phyloP scores from a whole-genome alignment of 208 protist species.

The Trichomonas tenax region DNA sequence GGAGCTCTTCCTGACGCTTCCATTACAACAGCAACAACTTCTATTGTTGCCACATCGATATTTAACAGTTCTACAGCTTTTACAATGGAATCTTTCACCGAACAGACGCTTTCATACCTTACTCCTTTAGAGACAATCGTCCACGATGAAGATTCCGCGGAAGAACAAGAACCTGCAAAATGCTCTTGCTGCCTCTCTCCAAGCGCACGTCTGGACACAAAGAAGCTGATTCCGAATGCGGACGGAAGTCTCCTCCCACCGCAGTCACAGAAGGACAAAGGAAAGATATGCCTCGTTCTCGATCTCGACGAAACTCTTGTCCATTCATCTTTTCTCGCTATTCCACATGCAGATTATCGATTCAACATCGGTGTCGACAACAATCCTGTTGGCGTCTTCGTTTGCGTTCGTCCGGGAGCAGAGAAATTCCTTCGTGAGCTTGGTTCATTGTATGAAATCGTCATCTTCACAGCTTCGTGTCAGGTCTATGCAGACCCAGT shows the following conservation, averaged over 20 bases:
- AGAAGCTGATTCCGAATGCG: background rate
- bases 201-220: background rate
- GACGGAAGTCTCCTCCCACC: background rate
- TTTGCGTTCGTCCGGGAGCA: background rate
- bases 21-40: background rate
- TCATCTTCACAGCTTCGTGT: background rate
- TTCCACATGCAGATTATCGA: background rate
- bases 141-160: background rate
- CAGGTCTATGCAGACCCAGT: background rate
- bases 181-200: background rate
- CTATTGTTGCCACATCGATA: background rate
- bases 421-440: background rate
- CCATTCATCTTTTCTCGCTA: background rate
- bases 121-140: background rate
- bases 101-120: background rate
- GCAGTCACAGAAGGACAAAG: background rate
- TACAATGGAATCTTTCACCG: background rate
- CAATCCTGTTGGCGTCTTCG: background rate
- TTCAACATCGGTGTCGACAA: background rate
- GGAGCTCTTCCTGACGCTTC: background rate
- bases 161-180: background rate
- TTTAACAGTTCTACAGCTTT: background rate
- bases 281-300: background rate
- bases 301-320: constrained; percentile 7
- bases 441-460: background rate